Evolutionary conservation across 1,139 yeast genomes (phyloP).

Genomic region (Pichiaceae sp.): DNA sequence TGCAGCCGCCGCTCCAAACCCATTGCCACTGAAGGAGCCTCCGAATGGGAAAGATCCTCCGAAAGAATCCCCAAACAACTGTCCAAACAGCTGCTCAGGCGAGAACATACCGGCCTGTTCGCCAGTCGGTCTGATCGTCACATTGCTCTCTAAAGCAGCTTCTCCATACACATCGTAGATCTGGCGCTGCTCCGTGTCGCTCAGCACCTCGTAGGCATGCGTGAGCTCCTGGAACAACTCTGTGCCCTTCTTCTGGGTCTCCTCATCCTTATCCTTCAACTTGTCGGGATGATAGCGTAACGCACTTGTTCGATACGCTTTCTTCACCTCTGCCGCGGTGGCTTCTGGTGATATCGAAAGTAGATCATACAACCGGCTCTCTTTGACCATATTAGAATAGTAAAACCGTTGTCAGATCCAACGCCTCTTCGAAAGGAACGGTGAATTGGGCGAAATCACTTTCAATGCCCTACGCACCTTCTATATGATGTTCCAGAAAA

Average conservation of each 20-base stretch:
- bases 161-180: constrained; percentile 54
- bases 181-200: constrained; percentile 36
- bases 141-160: constrained; percentile 27
- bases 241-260: constrained; percentile 17
- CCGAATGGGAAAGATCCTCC: not conserved
- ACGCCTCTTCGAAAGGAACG: not conserved
- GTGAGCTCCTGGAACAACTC: constrained; percentile 40
- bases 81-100: constrained; percentile 11
- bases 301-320: constrained; percentile 45
- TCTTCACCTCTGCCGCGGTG: constrained; percentile 35
- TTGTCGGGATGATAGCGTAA: constrained; percentile 52
- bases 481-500: no score
- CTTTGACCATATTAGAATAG: constrained; percentile 18
- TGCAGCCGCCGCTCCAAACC: not conserved
- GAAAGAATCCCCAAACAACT: constrained; percentile 3
- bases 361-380: constrained; percentile 35
- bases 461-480: no score
- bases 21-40: not conserved
- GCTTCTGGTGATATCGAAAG: constrained; percentile 40
- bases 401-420: not conserved
- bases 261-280: constrained; percentile 46
- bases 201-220: constrained; percentile 44
- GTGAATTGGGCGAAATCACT: not conserved
- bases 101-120: not conserved
- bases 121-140: not conserved